Base-by-base conservation (phyloP, 805 yeast species). In the Zygoascus flipseniorum region DNA sequence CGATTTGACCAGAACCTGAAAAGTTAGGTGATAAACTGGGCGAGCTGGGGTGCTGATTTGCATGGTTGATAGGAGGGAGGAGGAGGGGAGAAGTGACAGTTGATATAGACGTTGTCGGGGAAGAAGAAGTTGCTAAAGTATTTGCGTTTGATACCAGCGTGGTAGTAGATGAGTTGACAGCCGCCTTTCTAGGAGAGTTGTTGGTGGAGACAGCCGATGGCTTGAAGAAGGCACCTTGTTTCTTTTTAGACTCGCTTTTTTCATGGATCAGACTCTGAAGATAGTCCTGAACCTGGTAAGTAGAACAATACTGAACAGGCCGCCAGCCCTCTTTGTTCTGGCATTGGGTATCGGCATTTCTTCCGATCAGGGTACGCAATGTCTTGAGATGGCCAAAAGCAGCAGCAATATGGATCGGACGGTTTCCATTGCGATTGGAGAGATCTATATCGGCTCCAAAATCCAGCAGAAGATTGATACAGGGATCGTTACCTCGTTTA, bases 321-420 rank as follows among this genome's bases (percentile, higher is more conserved):
- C 70, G 73, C 81, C 89, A 82, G 2, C 86, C 85, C n/a, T 74
- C 74, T 13, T 68, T 65, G 65, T 87, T 87, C 37, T 71, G 65
- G 20, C 74, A 61, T 20, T 72, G 68, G 41, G 75, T 75, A 54
- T 81, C 77, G 1, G 80, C 78, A 19, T 76, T 73, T 31, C 78
- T 71, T 16, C 70, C 72, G 0, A 83, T 66, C 45, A 86, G 67
- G 35, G 83, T 63, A 51, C 77, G 74, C 56, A 81, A 67, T 47
- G 86, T 81, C 48, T 77, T 77, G 14, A 78, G 61, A 55, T 80
- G 78, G 5, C 90, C 92, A 60, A 76, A 79, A 52, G 85, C 83
- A 59, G 87, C 76, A 0, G 97, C 95, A 51, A 85, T 72, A 68
- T 92, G 98, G 43, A 92, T 70, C 0, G 96, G 88, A 2, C 95